Base-by-base conservation (phyloP, 306 rosid genomes). In the Sechiopsis laciniata region DNA sequence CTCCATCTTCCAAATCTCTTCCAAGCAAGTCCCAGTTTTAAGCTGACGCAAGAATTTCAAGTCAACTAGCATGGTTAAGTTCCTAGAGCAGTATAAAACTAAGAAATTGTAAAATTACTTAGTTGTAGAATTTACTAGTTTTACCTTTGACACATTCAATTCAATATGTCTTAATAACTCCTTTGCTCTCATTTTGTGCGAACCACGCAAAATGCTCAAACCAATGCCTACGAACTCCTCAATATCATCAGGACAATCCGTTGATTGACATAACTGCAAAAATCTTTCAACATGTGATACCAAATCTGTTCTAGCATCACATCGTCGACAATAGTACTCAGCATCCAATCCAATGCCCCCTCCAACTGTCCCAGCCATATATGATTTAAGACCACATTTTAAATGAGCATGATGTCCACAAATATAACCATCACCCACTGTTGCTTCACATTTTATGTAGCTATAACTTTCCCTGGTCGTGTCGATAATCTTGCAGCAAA, bases 321-420 rank as follows among this genome's bases (percentile, higher is more conserved):
- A 94, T 55, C 99, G 88, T 20, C 92, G 84, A 72, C 99, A 94
- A 80, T 83, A 80, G 74, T 89, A 94, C 79, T 84, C 95, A 2
- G 83, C 81, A 76, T 94, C 91, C 71, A 94, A 74, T 32, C 88
- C 91, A 65, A 94, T 85, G 56, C 70, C 78, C 77, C 85, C 86
- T 70, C 89, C 92, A 46, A 94, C 84, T 2, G 89, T 86, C 77
- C 97, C 97, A 61, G 96, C 99, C 86, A 84, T 52, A 74, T 67
- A 80, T 54, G 82, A 63, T 62, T 88, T 81, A 57, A 94, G 81
- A 40, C 92, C 97, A 24, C 99, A 94, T 54, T 85, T 89, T 78
- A 91, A 19, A 76, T 91, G 99, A 8, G 92, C 84, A 82, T 86
- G 78, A 82, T 94, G 97, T 58, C 88, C 96, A 76, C 99, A 91